Conservation (phyloP, 805 yeast genomes). For the Metschnikowia hibisci region DNA sequence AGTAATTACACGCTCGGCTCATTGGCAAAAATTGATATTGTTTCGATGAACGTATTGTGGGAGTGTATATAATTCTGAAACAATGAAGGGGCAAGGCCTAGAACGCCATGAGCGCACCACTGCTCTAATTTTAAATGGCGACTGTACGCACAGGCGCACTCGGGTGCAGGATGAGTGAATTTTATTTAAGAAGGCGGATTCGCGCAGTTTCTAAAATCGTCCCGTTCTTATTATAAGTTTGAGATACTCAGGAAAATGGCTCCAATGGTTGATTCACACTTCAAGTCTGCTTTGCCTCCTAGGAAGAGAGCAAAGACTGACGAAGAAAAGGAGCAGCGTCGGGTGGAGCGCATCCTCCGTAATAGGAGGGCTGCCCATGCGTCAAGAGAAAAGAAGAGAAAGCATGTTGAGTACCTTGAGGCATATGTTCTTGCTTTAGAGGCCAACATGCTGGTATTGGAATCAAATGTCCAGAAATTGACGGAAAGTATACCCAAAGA, state of each 20-base stretch:
- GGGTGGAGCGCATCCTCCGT: slow-evolving; percentile 87
- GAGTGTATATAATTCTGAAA: background rate
- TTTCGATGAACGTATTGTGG: no score
- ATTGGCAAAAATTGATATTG: no score
- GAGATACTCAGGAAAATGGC: slow-evolving; percentile 7
- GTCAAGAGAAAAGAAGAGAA: slow-evolving; percentile 92
- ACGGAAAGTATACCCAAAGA: slow-evolving; percentile 8
- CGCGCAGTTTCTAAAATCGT: background rate
- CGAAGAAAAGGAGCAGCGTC: slow-evolving; percentile 95
- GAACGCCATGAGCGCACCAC: slow-evolving; percentile 5
- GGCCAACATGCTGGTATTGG: slow-evolving; percentile 24
- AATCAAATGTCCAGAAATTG: slow-evolving; percentile 24
- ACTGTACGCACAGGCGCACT: background rate
- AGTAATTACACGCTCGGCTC: no score
- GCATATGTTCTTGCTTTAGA: slow-evolving; percentile 47
- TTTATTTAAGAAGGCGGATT: slow-evolving; percentile 1
- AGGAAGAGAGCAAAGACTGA: slow-evolving; percentile 94
- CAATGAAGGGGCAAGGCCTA: slow-evolving; percentile 4
- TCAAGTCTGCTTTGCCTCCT: slow-evolving; percentile 68
- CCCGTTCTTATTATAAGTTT: slow-evolving; percentile 1
- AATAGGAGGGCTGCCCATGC: slow-evolving; percentile 98
- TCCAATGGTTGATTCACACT: slow-evolving; percentile 19
- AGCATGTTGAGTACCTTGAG: slow-evolving; percentile 84
- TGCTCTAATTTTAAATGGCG: slow-evolving; percentile 1
- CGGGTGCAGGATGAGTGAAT: background rate